Evolutionary conservation across 225 moss, liverwort and hornwort species (phyloP).

Genomic region (Climacium dendroides): DNA sequence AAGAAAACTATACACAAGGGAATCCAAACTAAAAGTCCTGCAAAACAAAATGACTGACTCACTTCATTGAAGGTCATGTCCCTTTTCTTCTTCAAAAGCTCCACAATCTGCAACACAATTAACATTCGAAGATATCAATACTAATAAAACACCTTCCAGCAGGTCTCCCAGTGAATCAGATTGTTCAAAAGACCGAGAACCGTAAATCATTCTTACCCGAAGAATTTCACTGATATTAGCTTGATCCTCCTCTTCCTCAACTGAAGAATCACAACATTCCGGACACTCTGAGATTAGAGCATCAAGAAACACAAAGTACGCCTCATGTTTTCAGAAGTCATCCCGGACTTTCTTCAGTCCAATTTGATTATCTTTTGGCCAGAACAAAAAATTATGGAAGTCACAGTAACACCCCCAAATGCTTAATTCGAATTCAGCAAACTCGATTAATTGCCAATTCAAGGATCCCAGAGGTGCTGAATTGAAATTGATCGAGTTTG

Average conservation of each 20-base stretch:
- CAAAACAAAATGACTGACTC: neutral
- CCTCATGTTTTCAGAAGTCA: neutral
- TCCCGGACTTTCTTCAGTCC: neutral
- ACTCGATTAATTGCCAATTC: neutral
- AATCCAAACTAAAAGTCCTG: neutral
- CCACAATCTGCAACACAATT: conserved; percentile 53
- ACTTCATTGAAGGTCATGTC: conserved; percentile 95
- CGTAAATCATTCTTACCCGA: conserved; percentile 24
- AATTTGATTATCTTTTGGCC: neutral
- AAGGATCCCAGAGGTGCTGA: neutral
- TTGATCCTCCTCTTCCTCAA: conserved; percentile 63
- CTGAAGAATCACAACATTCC: conserved; percentile 4
- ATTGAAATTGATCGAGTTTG: no score
- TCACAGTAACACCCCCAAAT: neutral
- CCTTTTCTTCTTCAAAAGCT: conserved; percentile 75
- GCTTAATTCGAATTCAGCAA: neutral
- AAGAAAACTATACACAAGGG: neutral
- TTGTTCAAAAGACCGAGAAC: neutral
- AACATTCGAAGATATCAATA: neutral
- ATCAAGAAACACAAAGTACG: neutral
- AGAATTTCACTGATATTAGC: conserved; percentile 44
- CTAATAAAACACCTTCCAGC: neutral
- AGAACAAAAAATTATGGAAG: neutral
- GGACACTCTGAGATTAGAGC: conserved; percentile 12
- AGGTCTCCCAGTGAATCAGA: neutral